Evolutionary conservation across 805 yeast species (phyloP), one percentile per base, ranked within the genome.

Genomic region (Barnettozyma pratensis): DNA sequence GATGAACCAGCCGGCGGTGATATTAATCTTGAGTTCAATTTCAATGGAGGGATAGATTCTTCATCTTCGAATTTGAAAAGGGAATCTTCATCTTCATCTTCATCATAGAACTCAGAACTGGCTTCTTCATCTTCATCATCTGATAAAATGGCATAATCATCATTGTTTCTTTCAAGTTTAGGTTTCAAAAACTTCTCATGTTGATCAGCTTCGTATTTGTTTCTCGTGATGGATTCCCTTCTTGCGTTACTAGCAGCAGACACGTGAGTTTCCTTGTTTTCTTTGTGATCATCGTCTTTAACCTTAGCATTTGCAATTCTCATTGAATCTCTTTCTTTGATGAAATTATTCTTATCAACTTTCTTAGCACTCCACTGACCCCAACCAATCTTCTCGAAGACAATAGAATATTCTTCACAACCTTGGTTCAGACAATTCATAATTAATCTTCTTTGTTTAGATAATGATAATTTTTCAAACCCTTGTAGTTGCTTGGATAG

Each of bases 341-440:
- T 53, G 48, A 72, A 72, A 26, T 61, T 48, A 44, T 64, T 63
- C 8, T 66, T 50, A n/a, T 66, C 63, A 19, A 69, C 79, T 43
- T 71, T 69, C 57, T 81, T 76, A 3, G 91, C 95, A 27, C 86
- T 86, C 98, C 98, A 91, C 65, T 91, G 95, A 51, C 98, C 98
- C 98, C 98, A 91, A 26, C 97, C 97, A 32, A 91, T 89, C 68
- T 91, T 91, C 61, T 89, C 96, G 68, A 91, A 91, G 12, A 85
- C 79, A 39, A 86, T 83, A 6, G 69, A 63, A 41, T 70, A 61
- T 6, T 64, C 64, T 49, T 76, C 75, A 48, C 79, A 83, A 8
- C 87, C 85, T 54, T 79, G 77, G 57, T 89, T 96, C 68, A 91
- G 76, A 37, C 91, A 94, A 11, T 90, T 81, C 84, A 91, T 91